phyloP scores from a whole-genome alignment of 768 basidiomycete species.

The Phylloporus arenicola region DNA sequence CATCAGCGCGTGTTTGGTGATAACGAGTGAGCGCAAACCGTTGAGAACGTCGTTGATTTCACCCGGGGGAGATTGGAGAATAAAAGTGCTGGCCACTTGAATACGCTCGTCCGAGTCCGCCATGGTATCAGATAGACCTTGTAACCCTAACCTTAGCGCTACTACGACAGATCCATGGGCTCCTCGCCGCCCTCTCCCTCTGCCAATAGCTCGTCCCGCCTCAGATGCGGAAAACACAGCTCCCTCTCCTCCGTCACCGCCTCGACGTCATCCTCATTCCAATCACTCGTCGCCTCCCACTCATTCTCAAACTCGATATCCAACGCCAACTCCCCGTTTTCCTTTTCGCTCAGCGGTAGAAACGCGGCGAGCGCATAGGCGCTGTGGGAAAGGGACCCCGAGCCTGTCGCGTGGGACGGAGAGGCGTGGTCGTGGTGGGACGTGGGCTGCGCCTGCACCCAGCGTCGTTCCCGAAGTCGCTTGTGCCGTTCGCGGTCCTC shows the following conservation, averaged over 20 bases:
- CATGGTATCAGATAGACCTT: constrained; percentile 35
- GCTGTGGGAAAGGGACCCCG: not conserved
- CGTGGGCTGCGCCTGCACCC: constrained; percentile 71
- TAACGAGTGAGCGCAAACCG: constrained; percentile 41
- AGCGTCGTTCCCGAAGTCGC: constrained; percentile 81
- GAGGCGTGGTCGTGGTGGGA: constrained; percentile 6
- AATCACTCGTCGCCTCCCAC: constrained; percentile 86
- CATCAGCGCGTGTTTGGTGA: constrained; percentile 7
- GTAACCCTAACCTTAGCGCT: constrained; percentile 24
- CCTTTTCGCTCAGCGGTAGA: constrained; percentile 38
- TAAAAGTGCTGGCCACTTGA: constrained; percentile 66
- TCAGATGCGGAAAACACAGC: constrained; percentile 53
- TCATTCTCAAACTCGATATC: constrained; percentile 88
- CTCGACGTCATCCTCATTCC: constrained; percentile 86
- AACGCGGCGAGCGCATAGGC: constrained; percentile 21
- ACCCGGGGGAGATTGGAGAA: constrained; percentile 89
- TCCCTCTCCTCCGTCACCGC: constrained; percentile 65
- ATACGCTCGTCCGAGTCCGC: constrained; percentile 54
- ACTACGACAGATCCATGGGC: constrained; percentile 36
- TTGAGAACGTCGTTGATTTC: constrained; percentile 96
- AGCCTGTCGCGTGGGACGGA: not conserved
- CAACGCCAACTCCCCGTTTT: constrained; percentile 47
- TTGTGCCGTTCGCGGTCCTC: constrained; percentile 92
- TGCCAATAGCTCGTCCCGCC: constrained; percentile 7
- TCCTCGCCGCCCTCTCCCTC: constrained; percentile 39